Base-by-base conservation (phyloP, 768 basidiomycete species). In the Udeniomyces megalosporus region DNA sequence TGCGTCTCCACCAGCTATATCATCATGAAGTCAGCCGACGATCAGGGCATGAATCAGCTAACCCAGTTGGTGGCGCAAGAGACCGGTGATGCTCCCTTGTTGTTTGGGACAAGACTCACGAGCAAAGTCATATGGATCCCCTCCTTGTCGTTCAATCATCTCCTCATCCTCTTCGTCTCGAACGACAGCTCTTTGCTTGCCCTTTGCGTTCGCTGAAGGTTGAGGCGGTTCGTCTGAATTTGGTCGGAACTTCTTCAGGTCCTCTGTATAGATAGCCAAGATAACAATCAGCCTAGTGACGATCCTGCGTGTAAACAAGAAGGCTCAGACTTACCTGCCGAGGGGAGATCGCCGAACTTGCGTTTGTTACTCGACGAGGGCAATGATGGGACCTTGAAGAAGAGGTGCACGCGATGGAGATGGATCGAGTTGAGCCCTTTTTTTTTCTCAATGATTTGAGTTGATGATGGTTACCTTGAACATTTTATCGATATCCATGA, bases 1-100 rank as follows among this genome's bases (percentile, higher is more conserved):
- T 0, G 87, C 85, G 67, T 93, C 90, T 26, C 83, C 84, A 11
- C 87, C 87, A 12, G 88, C 88, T 0, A 86, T 85, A 73, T n/a
- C n/a, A n/a, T n/a, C n/a, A n/a, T n/a, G n/a, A n/a, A n/a, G n/a
- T n/a, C n/a, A n/a, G n/a, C n/a, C n/a, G 38, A 42, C 38, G 38
- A 17, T 8, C 38, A 17, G 20, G 38, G 55, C 14, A 28, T 8
- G 38, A 15, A 28, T 3, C 26, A 42, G 26, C 29, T 20, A 56
- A 1, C 65, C 66, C n/a, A 69, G 74, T 51, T 61, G n/a, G n/a
- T n/a, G n/a, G n/a, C n/a, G n/a, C n/a, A n/a, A n/a, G n/a, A n/a
- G n/a, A n/a, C n/a, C n/a, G n/a, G n/a, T n/a, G n/a, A n/a, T n/a
- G n/a, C 68, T 73, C 31, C 73, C 75, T 31, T 69, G 68, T 20